phyloP scores from a whole-genome alignment of 2,329 filamentous ascomycete species.

The Fusarium tuaranense region DNA sequence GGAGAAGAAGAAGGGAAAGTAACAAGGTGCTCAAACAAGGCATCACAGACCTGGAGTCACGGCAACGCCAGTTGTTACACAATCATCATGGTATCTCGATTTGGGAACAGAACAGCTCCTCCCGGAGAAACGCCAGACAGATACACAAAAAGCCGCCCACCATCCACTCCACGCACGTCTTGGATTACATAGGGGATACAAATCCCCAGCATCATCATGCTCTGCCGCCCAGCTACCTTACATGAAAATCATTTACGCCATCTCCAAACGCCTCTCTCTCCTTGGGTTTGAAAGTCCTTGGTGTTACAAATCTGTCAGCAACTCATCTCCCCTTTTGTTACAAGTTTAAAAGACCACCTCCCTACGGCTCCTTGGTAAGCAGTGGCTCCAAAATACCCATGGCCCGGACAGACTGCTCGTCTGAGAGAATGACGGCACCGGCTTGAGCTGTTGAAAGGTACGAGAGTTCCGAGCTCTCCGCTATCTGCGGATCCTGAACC shows the following conservation, averaged over 20 bases:
- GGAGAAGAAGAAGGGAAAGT: slow-evolving; percentile 57
- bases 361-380: background rate
- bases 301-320: slow-evolving; percentile 24
- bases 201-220: background rate
- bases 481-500: slow-evolving; percentile 74
- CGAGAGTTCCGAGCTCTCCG: slow-evolving; percentile 78
- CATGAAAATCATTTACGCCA: slow-evolving; percentile 29
- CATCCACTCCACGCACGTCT: slow-evolving; percentile 4
- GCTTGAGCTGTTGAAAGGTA: slow-evolving; percentile 91
- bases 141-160: slow-evolving; percentile 22
- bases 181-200: slow-evolving; percentile 10
- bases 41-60: slow-evolving; percentile 27
- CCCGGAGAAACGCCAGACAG: slow-evolving; percentile 36
- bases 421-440: slow-evolving; percentile 87
- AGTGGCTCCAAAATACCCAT: slow-evolving; percentile 72
- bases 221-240: slow-evolving; percentile 6
- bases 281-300: slow-evolving; percentile 16
- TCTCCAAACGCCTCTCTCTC: slow-evolving; percentile 24
- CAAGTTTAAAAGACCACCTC: background rate
- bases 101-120: slow-evolving; percentile 26
- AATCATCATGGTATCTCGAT: slow-evolving; percentile 41
- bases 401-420: slow-evolving; percentile 79
- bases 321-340: background rate
- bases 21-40: background rate
- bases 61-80: background rate